Percentiles rank a stretch among this genome's conserved stretches.
These are phyloP conservation scores for Diplodia intermedia DNA, from an alignment of 2,329 filamentous ascomycete species.

Conservation along the genomic window DNA sequence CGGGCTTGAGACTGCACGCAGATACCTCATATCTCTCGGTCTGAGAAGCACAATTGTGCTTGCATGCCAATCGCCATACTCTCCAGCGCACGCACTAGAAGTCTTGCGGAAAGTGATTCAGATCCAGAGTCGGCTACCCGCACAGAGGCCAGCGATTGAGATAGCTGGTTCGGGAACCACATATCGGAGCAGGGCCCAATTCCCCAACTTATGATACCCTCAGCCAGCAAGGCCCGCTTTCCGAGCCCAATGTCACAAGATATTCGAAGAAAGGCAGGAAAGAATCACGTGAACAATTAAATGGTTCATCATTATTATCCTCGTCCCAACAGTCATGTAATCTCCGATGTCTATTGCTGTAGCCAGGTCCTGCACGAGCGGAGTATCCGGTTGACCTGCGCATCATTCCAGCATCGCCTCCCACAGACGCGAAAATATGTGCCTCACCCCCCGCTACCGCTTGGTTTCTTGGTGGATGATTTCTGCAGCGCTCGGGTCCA, in stretches of 20 bases:
- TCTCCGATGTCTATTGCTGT: conserved; percentile 11
- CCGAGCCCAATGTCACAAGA: neutral
- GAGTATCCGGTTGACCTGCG: neutral
- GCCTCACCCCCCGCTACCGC: neutral
- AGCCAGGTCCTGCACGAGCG: neutral
- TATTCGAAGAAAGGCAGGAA: neutral
- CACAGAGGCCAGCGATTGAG: neutral
- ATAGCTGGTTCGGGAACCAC: neutral
- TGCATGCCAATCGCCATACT: conserved; percentile 17
- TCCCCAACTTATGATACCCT: neutral
- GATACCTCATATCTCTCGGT: conserved; percentile 23
- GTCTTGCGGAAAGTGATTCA: conserved; percentile 12
- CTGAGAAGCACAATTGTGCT: conserved; percentile 18
- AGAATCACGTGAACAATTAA: neutral
- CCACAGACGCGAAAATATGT: neutral
- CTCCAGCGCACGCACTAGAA: conserved; percentile 15
- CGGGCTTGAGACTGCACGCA: conserved; percentile 9
- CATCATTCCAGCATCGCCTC: neutral
- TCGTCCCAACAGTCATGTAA: neutral
- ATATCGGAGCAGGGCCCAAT: neutral
- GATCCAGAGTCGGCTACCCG: neutral
- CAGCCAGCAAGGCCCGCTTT: no score
- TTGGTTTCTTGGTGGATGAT: conserved; percentile 16
- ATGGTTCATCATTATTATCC: neutral
- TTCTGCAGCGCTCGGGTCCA: conserved; percentile 4